Evolutionary conservation across 2,329 filamentous ascomycete species (phyloP).

Genomic region (Sarocladiaceae sp.): DNA sequence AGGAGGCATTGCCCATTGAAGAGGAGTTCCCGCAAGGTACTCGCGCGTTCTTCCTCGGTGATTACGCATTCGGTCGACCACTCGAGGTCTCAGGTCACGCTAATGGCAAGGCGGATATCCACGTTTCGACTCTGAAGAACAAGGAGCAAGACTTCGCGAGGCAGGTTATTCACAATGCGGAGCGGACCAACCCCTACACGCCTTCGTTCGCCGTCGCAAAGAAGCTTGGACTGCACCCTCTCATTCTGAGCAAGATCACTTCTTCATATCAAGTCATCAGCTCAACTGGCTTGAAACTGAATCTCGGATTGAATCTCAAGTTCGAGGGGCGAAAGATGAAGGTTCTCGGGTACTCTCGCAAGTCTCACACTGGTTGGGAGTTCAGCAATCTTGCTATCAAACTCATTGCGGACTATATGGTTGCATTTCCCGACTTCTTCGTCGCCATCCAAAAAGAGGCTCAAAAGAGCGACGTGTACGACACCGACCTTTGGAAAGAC

Average conservation of each 20-base stretch:
- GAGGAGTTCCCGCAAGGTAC: constrained; percentile 85
- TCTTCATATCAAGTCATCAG: constrained; percentile 82
- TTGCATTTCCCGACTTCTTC: constrained; percentile 91
- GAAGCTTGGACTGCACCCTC: constrained; percentile 73
- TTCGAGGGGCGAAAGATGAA: constrained; percentile 95
- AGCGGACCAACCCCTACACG: constrained; percentile 69
- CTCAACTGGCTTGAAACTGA: constrained; percentile 77
- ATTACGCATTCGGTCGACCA: constrained; percentile 87
- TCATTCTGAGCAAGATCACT: constrained; percentile 92
- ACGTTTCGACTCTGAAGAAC: constrained; percentile 66
- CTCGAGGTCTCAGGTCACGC: constrained; percentile 75
- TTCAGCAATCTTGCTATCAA: constrained; percentile 82
- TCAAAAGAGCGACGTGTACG: constrained; percentile 76
- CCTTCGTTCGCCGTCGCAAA: constrained; percentile 88
- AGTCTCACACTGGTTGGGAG: constrained; percentile 85
- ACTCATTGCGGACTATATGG: constrained; percentile 84
- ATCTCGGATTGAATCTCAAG: constrained; percentile 92
- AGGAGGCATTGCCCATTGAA: constrained; percentile 78
- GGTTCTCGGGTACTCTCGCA: constrained; percentile 91
- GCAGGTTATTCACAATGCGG: constrained; percentile 65
- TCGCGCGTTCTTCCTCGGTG: constrained; percentile 87
- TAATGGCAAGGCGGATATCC: constrained; percentile 71
- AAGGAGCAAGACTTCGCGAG: constrained; percentile 80
- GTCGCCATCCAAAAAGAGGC: constrained; percentile 82
- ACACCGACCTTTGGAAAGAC: constrained; percentile 80